These are phyloP conservation scores for Viridothelium virens DNA, from an alignment of 495 filamentous ascomycete species.

Conservation along the genomic window DNA sequence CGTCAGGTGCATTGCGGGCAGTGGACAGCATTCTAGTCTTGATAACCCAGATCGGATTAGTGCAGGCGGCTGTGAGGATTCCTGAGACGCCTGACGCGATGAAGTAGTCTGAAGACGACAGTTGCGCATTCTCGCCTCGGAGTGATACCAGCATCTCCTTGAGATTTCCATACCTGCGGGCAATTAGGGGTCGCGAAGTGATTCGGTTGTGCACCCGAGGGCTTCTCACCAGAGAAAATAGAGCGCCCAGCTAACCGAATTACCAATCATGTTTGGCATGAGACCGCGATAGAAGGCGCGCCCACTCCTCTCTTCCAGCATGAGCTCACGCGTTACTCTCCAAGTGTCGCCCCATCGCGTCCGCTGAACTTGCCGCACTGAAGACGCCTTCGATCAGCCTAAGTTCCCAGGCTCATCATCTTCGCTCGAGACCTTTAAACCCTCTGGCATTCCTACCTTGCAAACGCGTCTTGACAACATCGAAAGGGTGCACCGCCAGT, in stretches of 20 bases:
- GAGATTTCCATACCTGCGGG: constrained; percentile 46
- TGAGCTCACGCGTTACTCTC: constrained; percentile 49
- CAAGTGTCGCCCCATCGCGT: constrained; percentile 47
- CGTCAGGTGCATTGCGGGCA: constrained; percentile 60
- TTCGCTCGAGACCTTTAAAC: constrained; percentile 10
- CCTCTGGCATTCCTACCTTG: constrained; percentile 40
- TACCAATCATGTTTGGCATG: constrained; percentile 82
- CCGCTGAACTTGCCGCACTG: constrained; percentile 26
- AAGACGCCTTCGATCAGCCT: neutral
- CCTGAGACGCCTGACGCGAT: constrained; percentile 67
- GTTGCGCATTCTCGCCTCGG: constrained; percentile 24
- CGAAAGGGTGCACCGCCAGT: constrained; percentile 74
- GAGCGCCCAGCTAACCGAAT: constrained; percentile 80
- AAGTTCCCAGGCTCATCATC: neutral
- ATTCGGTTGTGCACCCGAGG: no score
- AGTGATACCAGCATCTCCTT: constrained; percentile 41
- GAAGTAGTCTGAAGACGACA: constrained; percentile 75
- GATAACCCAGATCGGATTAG: constrained; percentile 97
- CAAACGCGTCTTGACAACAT: constrained; percentile 91
- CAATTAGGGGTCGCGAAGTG: neutral
- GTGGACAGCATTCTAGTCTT: constrained; percentile 96
- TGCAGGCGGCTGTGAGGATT: constrained; percentile 65
- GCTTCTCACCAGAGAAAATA: constrained; percentile 62
- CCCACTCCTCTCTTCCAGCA: constrained; percentile 49
- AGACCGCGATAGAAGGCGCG: constrained; percentile 79